These are phyloP conservation scores for Komagataella pastoris DNA, from an alignment of 805 yeast genomes.

Conservation along the genomic window DNA sequence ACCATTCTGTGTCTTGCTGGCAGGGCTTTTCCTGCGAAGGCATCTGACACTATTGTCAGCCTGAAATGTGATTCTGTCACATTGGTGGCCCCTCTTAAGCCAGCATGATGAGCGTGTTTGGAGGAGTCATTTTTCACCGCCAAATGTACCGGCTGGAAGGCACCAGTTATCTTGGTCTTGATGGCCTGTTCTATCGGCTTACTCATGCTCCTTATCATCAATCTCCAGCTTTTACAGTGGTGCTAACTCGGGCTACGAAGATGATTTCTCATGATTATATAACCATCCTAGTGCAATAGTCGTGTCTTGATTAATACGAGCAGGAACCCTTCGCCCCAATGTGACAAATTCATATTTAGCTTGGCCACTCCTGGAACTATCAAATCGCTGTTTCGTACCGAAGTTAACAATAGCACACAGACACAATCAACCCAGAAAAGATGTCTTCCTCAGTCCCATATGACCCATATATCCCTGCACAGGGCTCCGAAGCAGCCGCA, in stretches of 20 bases:
- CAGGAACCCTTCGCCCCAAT: background rate
- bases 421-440: slow-evolving; percentile 1
- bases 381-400: background rate
- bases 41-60: slow-evolving; percentile 56
- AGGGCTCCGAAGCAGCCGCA: slow-evolving; percentile 16
- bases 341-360: background rate
- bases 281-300: background rate
- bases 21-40: slow-evolving; percentile 47
- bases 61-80: slow-evolving; percentile 73
- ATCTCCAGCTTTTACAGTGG: background rate
- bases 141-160: slow-evolving; percentile 30
- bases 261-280: background rate
- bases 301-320: background rate
- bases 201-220: background rate
- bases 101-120: slow-evolving; percentile 81
- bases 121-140: slow-evolving; percentile 68
- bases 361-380: background rate
- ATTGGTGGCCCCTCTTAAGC: slow-evolving; percentile 62
- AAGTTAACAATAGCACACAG: background rate
- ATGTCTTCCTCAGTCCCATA: slow-evolving; percentile 78
- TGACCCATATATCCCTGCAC: slow-evolving; percentile 70
- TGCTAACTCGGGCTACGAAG: background rate
- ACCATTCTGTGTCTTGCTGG: slow-evolving; percentile 73
- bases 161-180: slow-evolving; percentile 24
- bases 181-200: slow-evolving; percentile 40